These are phyloP conservation scores for Cutaneotrichosporon spelunceum DNA, from an alignment of 1,284 basidiomycete genomes.

Conservation along the genomic window DNA sequence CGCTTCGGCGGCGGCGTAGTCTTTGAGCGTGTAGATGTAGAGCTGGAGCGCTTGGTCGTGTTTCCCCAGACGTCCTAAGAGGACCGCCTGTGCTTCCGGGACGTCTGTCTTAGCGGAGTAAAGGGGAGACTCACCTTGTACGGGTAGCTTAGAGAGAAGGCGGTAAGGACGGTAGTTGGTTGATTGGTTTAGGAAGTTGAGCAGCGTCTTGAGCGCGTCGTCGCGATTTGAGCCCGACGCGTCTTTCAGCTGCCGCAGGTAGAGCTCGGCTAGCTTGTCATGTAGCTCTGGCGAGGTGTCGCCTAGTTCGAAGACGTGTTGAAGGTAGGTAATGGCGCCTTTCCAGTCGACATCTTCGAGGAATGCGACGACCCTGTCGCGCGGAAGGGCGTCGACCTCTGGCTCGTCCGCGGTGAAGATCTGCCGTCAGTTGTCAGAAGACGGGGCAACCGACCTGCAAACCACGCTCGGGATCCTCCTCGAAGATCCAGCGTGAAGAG, in stretches of 20 bases:
- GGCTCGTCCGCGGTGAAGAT: constrained; percentile 85
- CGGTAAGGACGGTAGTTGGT: constrained; percentile 72
- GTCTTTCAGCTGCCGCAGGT: constrained; percentile 54
- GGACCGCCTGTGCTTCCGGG: constrained; percentile 80
- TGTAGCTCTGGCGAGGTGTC: constrained; percentile 72
- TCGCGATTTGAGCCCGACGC: constrained; percentile 54
- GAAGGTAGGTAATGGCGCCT: constrained; percentile 77
- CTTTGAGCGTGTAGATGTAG: constrained; percentile 80
- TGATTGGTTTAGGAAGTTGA: constrained; percentile 72
- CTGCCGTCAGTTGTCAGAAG: constrained; percentile 50
- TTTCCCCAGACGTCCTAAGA: constrained; percentile 82
- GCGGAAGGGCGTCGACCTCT: constrained; percentile 77
- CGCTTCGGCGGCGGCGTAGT: constrained; percentile 83
- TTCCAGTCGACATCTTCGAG: constrained; percentile 66
- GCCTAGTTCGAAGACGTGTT: constrained; percentile 74
- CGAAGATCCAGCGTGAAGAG: constrained; percentile 78
- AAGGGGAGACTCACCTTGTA: constrained; percentile 59
- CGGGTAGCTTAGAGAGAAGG: constrained; percentile 69
- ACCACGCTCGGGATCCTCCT: constrained; percentile 65
- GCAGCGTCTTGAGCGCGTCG: constrained; percentile 52
- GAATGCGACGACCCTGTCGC: constrained; percentile 68
- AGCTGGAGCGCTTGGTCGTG: constrained; percentile 90
- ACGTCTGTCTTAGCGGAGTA: constrained; percentile 57
- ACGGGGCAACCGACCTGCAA: constrained; percentile 61
- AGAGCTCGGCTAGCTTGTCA: constrained; percentile 81